Percentiles rank a stretch among this genome's conserved stretches.
phyloP scores from a whole-genome alignment of 768 basidiomycete species.

The Tylopilus intermedius region DNA sequence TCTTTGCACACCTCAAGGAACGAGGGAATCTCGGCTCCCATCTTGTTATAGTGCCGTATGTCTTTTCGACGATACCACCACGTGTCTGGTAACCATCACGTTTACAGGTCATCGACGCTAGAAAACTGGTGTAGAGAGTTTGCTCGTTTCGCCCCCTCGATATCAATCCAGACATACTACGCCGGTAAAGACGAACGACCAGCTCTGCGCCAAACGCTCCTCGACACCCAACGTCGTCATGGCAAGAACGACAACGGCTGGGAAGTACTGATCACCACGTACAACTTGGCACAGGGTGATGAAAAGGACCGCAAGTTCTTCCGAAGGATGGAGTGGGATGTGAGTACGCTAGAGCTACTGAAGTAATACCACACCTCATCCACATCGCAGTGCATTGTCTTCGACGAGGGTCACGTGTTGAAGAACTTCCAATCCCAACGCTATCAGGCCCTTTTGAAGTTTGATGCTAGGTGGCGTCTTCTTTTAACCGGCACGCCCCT shows the following conservation, averaged over 20 bases:
- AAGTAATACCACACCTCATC: neutral
- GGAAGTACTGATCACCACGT: slow-evolving; percentile 95
- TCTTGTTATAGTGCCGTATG: slow-evolving; percentile 92
- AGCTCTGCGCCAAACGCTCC: slow-evolving; percentile 64
- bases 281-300: slow-evolving; percentile 88
- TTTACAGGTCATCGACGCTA: slow-evolving; percentile 78
- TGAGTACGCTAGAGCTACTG: slow-evolving; percentile 37
- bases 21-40: slow-evolving; percentile 77
- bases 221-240: slow-evolving; percentile 49
- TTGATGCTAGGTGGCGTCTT: slow-evolving; percentile 83
- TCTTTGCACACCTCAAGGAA: slow-evolving; percentile 86
- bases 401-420: slow-evolving; percentile 94
- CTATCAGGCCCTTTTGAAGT: slow-evolving; percentile 82
- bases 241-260: slow-evolving; percentile 57
- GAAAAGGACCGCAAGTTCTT: slow-evolving; percentile 89
- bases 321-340: slow-evolving; percentile 86
- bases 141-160: slow-evolving; percentile 78
- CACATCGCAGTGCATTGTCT: slow-evolving; percentile 72
- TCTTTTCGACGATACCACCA: slow-evolving; percentile 14
- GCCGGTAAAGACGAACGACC: slow-evolving; percentile 85
- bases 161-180: slow-evolving; percentile 89
- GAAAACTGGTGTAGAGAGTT: slow-evolving; percentile 99
- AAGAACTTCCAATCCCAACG: slow-evolving; percentile 99
- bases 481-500: slow-evolving; percentile 94
- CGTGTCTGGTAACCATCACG: slow-evolving; percentile 7